Evolutionary conservation across 805 yeast genomes (phyloP).

Genomic region (Metschnikowia continentalis): DNA sequence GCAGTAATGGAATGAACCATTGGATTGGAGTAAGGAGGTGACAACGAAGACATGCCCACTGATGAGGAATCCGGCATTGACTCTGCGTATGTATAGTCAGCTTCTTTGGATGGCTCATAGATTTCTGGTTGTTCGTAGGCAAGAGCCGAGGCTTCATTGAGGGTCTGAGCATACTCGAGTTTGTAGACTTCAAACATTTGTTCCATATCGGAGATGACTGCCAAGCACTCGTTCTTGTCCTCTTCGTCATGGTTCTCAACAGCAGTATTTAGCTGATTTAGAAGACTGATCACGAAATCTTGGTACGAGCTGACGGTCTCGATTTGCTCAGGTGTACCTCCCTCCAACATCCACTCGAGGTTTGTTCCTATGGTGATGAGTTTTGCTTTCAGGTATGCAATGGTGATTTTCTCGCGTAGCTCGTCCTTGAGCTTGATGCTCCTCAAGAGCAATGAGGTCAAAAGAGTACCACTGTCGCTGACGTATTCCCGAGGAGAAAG

Average conservation of each 20-base stretch:
- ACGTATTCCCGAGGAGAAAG: slow-evolving; percentile 45
- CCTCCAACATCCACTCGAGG: slow-evolving; percentile 45
- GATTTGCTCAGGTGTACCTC: slow-evolving; percentile 28
- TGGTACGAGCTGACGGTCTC: slow-evolving; percentile 45
- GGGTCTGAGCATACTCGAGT: slow-evolving; percentile 28
- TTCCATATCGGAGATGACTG: slow-evolving; percentile 65
- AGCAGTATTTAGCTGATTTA: slow-evolving; percentile 55
- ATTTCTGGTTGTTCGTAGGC: neutral
- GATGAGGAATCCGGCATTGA: slow-evolving; percentile 28
- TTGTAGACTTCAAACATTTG: slow-evolving; percentile 61
- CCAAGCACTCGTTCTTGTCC: slow-evolving; percentile 61
- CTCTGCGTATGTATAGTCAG: slow-evolving; percentile 18
- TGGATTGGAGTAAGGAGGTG: slow-evolving; percentile 27
- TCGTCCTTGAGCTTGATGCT: slow-evolving; percentile 48
- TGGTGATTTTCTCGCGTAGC: slow-evolving; percentile 49
- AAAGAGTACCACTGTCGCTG: slow-evolving; percentile 49
- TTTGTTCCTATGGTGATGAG: slow-evolving; percentile 63
- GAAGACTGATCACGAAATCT: slow-evolving; percentile 52
- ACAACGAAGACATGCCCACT: slow-evolving; percentile 18
- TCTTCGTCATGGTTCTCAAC: slow-evolving; percentile 51
- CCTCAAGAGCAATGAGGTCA: slow-evolving; percentile 42
- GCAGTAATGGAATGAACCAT: slow-evolving; percentile 39
- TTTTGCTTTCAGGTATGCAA: slow-evolving; percentile 62
- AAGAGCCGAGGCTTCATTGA: slow-evolving; percentile 6
- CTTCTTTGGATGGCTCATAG: neutral